Evolutionary conservation across 148 eudicot genomes (phyloP).

Genomic region (Fallopia convolvulus): DNA sequence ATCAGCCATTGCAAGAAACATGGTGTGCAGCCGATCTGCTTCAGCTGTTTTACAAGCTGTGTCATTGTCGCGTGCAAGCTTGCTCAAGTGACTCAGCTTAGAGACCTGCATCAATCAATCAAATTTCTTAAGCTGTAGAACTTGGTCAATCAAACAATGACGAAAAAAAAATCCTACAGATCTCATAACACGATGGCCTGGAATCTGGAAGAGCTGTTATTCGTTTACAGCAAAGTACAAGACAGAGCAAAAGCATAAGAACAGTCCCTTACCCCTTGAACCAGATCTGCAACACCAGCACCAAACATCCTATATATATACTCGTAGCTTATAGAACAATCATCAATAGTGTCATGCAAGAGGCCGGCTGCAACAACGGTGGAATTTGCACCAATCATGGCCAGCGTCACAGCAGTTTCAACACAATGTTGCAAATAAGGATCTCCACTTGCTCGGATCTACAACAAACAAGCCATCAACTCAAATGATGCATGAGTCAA

Average conservation of each 20-base stretch:
- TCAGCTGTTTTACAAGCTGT: conserved; percentile 71
- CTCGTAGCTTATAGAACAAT: conserved; percentile 59
- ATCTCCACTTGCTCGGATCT: conserved; percentile 90
- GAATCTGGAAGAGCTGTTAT: not conserved
- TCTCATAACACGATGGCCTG: not conserved
- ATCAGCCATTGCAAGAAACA: conserved; percentile 99
- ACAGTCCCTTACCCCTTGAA: conserved; percentile 61
- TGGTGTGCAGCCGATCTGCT: conserved; percentile 92
- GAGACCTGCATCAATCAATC: conserved; percentile 49
- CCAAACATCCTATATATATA: conserved; percentile 53
- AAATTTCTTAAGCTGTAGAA: not conserved
- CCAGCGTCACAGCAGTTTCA: conserved; percentile 80
- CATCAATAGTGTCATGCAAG: conserved; percentile 89
- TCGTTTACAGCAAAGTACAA: not conserved
- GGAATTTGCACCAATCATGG: conserved; percentile 70
- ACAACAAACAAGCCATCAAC: conserved; percentile 16
- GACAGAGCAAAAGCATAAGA: not conserved
- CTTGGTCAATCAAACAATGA: conserved; percentile 1
- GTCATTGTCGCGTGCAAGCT: conserved; percentile 89
- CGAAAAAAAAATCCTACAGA: not conserved
- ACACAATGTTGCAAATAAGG: conserved; percentile 91
- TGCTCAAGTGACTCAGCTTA: conserved; percentile 84
- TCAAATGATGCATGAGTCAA: not conserved
- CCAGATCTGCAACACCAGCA: conserved; percentile 76
- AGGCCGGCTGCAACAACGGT: conserved; percentile 95